Evolutionary conservation across 1,284 basidiomycete species (phyloP), one percentile per base, ranked within the genome.

Genomic region (Mrakiaceae sp.): DNA sequence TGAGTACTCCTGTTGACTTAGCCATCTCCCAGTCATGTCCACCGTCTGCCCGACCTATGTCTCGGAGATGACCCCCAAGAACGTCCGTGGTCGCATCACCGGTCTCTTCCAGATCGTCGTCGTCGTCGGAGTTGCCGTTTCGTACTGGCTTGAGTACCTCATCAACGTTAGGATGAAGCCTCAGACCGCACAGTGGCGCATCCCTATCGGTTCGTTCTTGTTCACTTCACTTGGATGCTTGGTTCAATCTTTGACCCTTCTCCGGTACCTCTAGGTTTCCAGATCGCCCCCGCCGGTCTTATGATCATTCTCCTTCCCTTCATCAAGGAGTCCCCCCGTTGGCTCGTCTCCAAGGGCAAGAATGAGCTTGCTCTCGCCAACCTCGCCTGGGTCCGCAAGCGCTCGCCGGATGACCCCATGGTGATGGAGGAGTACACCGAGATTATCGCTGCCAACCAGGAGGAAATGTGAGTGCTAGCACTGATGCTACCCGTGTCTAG

Each of bases 81-180:
- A 87, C 44, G 86, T 84, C 61, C 78, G 83, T 83, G 72, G 79
- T 72, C 61, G 80, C 83, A 82, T 83, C 67, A 82, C 81, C 4
- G 85, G 87, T 53, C 71, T 87, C 43, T 89, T 90, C 80, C 88
- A 92, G 72, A 84, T 91, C 74, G 85, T 89, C 81, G 87, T 89
- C 58, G 73, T 75, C 59, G 70, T 74, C 66, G 74, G 74, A 51
- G 76, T 76, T 43, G 74, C 72, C 56, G 68, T 72, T 59, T 69
- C 66, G 39, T 79, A 62, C 50, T 58, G 63, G 63, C 48, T 64
- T 27, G 55, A 60, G 40, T 66, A 66, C 50, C 43, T 54, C 55
- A 62, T 66, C 50, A 51, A 47, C 8, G 64, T 66, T 9, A 53
- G 60, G 3, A 39, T 47, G 50, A 49, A 43, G 39, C 16, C 78